phyloP scores from a whole-genome alignment of 805 yeast species.

The Hanseniaspora hatyaiensis region DNA sequence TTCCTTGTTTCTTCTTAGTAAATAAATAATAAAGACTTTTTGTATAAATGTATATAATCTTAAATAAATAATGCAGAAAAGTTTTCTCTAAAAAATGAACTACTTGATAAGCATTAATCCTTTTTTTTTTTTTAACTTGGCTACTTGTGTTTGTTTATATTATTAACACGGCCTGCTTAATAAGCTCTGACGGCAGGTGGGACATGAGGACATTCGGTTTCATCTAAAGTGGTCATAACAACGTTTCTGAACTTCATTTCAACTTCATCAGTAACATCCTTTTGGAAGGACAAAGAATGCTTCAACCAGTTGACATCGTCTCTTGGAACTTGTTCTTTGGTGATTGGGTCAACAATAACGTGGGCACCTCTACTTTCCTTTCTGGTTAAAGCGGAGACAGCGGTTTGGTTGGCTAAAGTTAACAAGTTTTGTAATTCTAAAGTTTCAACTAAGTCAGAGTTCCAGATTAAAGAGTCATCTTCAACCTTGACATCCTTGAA shows the following conservation, averaged over 20 bases:
- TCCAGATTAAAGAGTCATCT: conserved; percentile 98
- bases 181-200: conserved; percentile 96
- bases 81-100: too few species aligned
- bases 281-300: conserved; percentile 90
- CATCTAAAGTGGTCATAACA: conserved; percentile 73
- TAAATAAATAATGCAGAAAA: too few species aligned
- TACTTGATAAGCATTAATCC: too few species aligned
- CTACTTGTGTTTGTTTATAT: too few species aligned
- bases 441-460: conserved; percentile 91
- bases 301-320: conserved; percentile 97
- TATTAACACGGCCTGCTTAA: conserved; percentile 32
- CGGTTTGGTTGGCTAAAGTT: conserved; percentile 95
- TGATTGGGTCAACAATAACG: conserved; percentile 28
- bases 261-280: conserved; percentile 55
- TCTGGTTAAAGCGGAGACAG: conserved; percentile 86
- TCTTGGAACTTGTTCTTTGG: conserved; percentile 97
- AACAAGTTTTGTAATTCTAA: conserved; percentile 90
- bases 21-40: background rate
- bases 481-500: conserved; percentile 71
- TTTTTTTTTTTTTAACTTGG: too few species aligned
- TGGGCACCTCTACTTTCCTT: conserved; percentile 98
- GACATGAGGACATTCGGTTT: conserved; percentile 82
- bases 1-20: background rate
- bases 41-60: background rate
- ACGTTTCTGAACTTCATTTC: conserved; percentile 77